Percentiles rank a stretch among this genome's conserved stretches.
Conservation (phyloP, 768 basidiomycete species). For the Macrolepiota albuminosa region DNA sequence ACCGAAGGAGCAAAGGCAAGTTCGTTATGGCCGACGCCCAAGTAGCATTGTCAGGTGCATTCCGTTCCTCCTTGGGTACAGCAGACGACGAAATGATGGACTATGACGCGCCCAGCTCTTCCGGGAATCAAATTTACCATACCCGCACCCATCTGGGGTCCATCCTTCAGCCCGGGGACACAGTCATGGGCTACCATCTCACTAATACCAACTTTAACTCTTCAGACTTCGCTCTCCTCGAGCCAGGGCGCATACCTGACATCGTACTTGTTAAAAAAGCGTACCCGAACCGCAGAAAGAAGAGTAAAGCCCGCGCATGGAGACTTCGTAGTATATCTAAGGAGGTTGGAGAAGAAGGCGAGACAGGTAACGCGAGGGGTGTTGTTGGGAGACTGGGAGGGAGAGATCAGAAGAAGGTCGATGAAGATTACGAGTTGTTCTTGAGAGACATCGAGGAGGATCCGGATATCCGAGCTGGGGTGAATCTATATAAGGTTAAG, state of each 20-base stretch:
- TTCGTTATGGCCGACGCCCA: constrained; percentile 80
- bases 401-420: constrained; percentile 86
- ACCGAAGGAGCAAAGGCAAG: constrained; percentile 57
- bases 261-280: constrained; percentile 93
- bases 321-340: constrained; percentile 88
- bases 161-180: constrained; percentile 89
- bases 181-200: constrained; percentile 87
- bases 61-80: constrained; percentile 43
- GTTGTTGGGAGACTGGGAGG: constrained; percentile 91
- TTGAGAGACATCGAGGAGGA: constrained; percentile 93
- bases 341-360: constrained; percentile 84
- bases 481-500: constrained; percentile 80
- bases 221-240: constrained; percentile 70
- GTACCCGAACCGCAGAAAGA: constrained; percentile 92
- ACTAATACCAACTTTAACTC: constrained; percentile 92
- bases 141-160: constrained; percentile 96
- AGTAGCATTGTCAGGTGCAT: constrained; percentile 80
- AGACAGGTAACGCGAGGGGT: constrained; percentile 71
- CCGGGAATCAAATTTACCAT: constrained; percentile 80
- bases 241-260: constrained; percentile 72
- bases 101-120: constrained; percentile 50
- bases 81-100: constrained; percentile 47
- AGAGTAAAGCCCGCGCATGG: constrained; percentile 82
- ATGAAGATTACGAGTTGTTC: constrained; percentile 96
- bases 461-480: constrained; percentile 78